phyloP scores from a whole-genome alignment of 148 eudicot species.

The Camellia sinensis region DNA sequence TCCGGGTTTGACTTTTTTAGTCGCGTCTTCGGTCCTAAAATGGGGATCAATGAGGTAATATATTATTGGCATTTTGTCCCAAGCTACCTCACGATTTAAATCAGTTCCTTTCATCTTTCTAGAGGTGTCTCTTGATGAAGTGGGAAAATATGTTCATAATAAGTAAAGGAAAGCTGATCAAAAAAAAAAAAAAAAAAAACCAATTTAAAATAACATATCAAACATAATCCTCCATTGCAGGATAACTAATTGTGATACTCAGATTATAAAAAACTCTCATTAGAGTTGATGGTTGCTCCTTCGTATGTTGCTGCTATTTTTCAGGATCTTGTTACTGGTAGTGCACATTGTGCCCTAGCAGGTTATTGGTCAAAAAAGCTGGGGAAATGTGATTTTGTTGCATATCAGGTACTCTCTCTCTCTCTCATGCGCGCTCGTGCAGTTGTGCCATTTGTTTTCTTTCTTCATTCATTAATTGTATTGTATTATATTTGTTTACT shows the following conservation, averaged over 20 bases:
- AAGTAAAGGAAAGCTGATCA: too few species aligned
- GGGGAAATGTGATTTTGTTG: slow-evolving; percentile 57
- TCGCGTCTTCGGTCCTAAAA: slow-evolving; percentile 71
- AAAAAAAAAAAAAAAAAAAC: too few species aligned
- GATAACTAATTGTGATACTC: background rate
- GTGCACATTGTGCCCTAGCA: slow-evolving; percentile 84
- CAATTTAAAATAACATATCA: background rate
- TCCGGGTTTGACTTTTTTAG: slow-evolving; percentile 70
- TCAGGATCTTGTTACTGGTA: slow-evolving; percentile 82
- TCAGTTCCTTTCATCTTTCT: slow-evolving; percentile 3
- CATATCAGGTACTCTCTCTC: slow-evolving; percentile 26
- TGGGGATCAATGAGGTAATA: slow-evolving; percentile 61
- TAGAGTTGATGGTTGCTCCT: background rate
- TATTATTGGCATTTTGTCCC: background rate
- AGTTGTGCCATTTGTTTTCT: too few species aligned
- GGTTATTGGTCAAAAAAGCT: slow-evolving; percentile 67
- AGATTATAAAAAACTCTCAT: background rate
- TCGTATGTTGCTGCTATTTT: slow-evolving; percentile 6
- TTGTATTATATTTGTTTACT: background rate
- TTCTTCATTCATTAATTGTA: too few species aligned
- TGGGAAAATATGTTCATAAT: background rate
- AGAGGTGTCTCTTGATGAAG: background rate
- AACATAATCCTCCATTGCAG: too few species aligned
- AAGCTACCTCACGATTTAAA: background rate
- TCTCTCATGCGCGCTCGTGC: too few species aligned